These are phyloP conservation scores for Miamiensis avidus DNA, from an alignment of 169 alveolate species.

Conservation along the genomic window DNA sequence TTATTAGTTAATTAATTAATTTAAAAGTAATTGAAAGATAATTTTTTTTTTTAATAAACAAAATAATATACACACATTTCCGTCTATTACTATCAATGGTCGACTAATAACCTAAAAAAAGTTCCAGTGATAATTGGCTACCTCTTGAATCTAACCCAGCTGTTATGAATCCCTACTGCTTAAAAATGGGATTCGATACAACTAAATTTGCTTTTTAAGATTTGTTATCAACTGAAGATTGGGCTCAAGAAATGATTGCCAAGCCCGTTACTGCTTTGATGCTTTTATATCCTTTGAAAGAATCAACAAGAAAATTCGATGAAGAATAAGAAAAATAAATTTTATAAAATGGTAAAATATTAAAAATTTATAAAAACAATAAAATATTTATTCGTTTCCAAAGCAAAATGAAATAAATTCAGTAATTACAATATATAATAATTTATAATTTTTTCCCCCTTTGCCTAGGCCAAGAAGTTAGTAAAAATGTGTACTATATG, in stretches of 20 bases:
- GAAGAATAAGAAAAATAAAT: constrained; percentile 41
- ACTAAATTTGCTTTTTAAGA: constrained; percentile 55
- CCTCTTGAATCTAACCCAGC: constrained; percentile 85
- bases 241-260: constrained; percentile 78
- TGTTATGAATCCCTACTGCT: constrained; percentile 63
- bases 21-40: too few relatives aligned
- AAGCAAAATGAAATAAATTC: too few relatives aligned
- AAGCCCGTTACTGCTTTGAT: constrained; percentile 68
- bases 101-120: too few relatives aligned
- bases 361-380: too few relatives aligned
- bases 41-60: too few relatives aligned
- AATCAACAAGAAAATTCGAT: constrained; percentile 42
- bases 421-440: too few relatives aligned
- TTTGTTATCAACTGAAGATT: constrained; percentile 69
- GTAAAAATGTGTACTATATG: constrained; percentile 60
- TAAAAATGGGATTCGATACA: constrained; percentile 63
- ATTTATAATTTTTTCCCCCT: too few relatives aligned
- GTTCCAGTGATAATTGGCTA: constrained; percentile 73
- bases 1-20: too few relatives aligned
- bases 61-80: too few relatives aligned
- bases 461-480: constrained; percentile 35
- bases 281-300: constrained; percentile 63
- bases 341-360: constrained; percentile 31
- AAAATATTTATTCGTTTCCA: too few relatives aligned
- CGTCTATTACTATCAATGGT: too few relatives aligned